Conservation (phyloP, 495 filamentous ascomycete genomes). For the Penicillium paxilli region DNA sequence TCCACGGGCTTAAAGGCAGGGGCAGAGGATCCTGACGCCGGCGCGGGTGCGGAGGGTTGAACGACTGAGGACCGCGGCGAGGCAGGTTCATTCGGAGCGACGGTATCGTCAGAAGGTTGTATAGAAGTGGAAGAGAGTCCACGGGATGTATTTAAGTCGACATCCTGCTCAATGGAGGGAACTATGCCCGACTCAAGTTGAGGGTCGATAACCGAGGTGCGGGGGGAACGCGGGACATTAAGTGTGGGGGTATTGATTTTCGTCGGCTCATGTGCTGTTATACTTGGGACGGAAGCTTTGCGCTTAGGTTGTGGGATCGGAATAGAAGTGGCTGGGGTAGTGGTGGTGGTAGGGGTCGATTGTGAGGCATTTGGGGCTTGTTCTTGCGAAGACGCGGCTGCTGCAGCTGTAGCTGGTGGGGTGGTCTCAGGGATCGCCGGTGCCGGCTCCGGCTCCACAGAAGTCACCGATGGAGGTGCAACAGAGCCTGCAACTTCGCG, state of each 20-base stretch:
- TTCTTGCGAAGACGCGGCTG: constrained; percentile 8
- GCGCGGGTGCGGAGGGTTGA: not conserved
- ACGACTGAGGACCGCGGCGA: not conserved
- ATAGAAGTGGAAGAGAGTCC: not conserved
- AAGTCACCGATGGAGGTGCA: constrained; percentile 18
- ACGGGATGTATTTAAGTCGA: not conserved
- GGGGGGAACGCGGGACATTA: constrained; percentile 14
- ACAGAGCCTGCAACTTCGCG: constrained; percentile 24
- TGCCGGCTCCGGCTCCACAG: constrained; percentile 19
- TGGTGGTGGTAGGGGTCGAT: no score
- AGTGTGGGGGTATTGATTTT: constrained; percentile 7
- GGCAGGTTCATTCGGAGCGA: not conserved
- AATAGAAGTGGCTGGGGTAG: constrained; percentile 28
- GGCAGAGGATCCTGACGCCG: not conserved
- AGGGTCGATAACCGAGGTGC: constrained; percentile 8
- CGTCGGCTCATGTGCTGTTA: not conserved
- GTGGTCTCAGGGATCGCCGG: constrained; percentile 10
- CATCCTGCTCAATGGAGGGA: constrained; percentile 17
- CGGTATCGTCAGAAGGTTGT: not conserved
- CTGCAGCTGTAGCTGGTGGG: constrained; percentile 6
- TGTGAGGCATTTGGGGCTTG: constrained; percentile 11
- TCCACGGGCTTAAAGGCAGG: not conserved
- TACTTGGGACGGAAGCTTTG: constrained; percentile 25
- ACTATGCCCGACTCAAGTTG: constrained; percentile 1
- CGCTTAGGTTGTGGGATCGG: constrained; percentile 32